phyloP scores from a whole-genome alignment of 768 basidiomycete species.

The Agaricus subrufescens region DNA sequence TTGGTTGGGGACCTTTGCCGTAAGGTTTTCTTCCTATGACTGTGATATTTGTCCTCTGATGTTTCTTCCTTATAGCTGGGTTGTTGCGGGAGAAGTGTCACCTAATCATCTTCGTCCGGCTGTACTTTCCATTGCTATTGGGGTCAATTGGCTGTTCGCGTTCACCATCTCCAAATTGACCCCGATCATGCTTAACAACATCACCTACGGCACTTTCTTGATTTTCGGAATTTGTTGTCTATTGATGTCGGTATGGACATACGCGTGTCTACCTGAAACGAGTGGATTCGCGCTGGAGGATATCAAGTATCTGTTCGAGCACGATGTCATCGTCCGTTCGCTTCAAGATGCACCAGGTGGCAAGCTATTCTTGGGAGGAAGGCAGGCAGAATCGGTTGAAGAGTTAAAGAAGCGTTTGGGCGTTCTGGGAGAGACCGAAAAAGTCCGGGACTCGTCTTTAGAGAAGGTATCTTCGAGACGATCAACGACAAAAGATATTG shows the following conservation, averaged over 20 bases:
- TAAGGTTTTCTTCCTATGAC: conserved; percentile 16
- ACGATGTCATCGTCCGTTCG: conserved; percentile 28
- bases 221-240: conserved; percentile 38
- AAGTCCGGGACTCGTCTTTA: not conserved
- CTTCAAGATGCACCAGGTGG: conserved; percentile 39
- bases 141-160: conserved; percentile 43
- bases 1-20: conserved; percentile 36
- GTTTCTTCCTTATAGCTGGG: conserved; percentile 21
- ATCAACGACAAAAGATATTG: not conserved
- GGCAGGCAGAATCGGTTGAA: conserved; percentile 18
- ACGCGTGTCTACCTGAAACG: conserved; percentile 44
- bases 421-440: too few relatives aligned
- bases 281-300: conserved; percentile 41
- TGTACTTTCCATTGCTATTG: conserved; percentile 31
- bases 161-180: conserved; percentile 43
- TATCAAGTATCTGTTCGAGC: conserved; percentile 39
- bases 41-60: not conserved
- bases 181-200: conserved; percentile 27
- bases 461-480: not conserved
- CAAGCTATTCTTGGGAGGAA: conserved; percentile 25
- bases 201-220: conserved; percentile 36
- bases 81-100: conserved; percentile 36
- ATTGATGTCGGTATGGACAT: conserved; percentile 38
- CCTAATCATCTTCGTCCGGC: conserved; percentile 40
- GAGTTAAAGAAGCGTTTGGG: too few relatives aligned